Evolutionary conservation across 345 rosid genomes (phyloP).

Genomic region (Camelina neglecta): DNA sequence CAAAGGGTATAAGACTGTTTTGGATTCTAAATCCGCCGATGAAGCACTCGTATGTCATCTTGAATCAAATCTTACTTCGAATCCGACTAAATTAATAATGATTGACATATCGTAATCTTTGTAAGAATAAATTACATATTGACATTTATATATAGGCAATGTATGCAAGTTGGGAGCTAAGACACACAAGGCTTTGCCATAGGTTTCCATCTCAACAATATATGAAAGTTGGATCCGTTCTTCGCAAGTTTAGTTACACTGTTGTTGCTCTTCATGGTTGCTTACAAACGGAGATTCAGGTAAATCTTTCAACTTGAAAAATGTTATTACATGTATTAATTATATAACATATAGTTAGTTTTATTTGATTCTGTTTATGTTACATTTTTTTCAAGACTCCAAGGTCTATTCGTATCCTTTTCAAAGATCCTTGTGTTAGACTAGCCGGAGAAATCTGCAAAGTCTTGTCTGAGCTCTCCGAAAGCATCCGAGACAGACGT

Average conservation of each 20-base stretch:
- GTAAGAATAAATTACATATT: background rate
- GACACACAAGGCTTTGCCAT: conserved; percentile 58
- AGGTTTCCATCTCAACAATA: conserved; percentile 75
- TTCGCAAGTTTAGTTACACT: conserved; percentile 80
- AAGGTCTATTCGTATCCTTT: conserved; percentile 60
- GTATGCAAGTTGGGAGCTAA: conserved; percentile 89
- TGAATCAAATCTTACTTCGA: background rate
- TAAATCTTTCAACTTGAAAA: conserved; percentile 4
- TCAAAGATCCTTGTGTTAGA: conserved; percentile 74
- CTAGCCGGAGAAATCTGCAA: conserved; percentile 70
- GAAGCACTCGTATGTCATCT: conserved; percentile 63
- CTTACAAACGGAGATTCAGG: conserved; percentile 86
- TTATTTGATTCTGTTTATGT: background rate
- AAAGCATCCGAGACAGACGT: conserved; percentile 60
- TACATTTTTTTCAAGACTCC: conserved; percentile 59
- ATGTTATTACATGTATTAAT: background rate
- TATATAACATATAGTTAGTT: background rate
- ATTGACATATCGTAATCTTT: background rate
- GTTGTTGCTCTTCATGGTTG: conserved; percentile 90
- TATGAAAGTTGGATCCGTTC: conserved; percentile 76
- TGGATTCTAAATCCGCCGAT: conserved; percentile 82
- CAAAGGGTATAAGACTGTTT: conserved; percentile 68
- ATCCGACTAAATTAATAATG: background rate
- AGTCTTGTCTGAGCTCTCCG: conserved; percentile 64
- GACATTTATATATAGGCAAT: conserved; percentile 54